Conservation (phyloP, 768 basidiomycete species). For the Pilatotrama ljubarskyi region DNA sequence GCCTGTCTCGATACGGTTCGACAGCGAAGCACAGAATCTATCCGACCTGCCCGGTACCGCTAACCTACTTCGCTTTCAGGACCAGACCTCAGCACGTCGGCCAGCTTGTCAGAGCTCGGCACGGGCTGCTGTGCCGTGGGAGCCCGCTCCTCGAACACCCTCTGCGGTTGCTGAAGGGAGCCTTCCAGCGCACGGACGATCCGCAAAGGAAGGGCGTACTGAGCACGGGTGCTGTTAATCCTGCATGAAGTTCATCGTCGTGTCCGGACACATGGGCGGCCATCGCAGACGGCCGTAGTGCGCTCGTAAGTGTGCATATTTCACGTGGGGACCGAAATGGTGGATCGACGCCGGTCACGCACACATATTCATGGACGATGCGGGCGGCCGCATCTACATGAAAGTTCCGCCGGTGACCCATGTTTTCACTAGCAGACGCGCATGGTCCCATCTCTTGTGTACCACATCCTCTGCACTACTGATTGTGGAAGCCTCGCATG, state of each 20-base stretch:
- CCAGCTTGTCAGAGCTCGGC: background rate
- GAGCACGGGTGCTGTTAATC: background rate
- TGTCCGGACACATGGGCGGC: background rate
- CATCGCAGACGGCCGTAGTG: background rate
- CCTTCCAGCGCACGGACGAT: background rate
- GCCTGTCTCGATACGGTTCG: background rate
- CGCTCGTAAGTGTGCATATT: background rate
- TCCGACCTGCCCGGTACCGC: background rate
- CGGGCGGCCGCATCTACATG: too few relatives aligned
- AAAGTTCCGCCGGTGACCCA: too few relatives aligned
- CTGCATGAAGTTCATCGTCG: background rate
- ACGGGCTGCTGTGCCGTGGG: background rate
- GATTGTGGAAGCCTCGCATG: background rate
- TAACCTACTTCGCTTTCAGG: background rate
- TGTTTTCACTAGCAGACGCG: background rate
- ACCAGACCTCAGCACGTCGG: background rate
- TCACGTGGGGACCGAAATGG: background rate
- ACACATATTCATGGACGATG: background rate
- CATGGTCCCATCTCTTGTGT: too few relatives aligned
- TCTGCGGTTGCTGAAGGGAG: background rate
- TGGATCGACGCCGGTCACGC: background rate
- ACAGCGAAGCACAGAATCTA: background rate
- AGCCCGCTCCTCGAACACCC: background rate
- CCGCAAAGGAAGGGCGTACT: background rate
- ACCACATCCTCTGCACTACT: background rate